These are phyloP conservation scores for Cladosporium colombiae DNA, from an alignment of 2,329 filamentous ascomycete genomes.

Conservation along the genomic window DNA sequence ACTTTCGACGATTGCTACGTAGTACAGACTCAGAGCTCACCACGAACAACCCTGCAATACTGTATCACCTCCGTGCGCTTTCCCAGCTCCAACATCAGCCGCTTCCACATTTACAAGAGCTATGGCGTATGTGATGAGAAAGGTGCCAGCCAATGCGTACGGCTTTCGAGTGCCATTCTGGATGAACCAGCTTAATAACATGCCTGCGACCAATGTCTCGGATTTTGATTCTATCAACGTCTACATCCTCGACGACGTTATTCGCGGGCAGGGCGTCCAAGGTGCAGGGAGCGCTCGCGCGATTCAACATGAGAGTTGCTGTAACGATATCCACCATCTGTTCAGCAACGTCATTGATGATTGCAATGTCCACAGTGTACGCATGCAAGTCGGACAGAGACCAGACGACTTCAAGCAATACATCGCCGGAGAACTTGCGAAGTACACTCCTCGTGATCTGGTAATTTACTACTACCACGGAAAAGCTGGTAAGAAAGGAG, in stretches of 20 bases:
- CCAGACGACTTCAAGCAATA: not conserved
- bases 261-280: not conserved
- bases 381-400: not conserved
- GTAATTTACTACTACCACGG: not conserved
- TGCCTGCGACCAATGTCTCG: not conserved
- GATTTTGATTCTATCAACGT: not conserved
- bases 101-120: too few relatives aligned
- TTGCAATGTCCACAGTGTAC: not conserved
- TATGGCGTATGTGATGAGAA: too few relatives aligned
- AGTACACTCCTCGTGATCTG: not conserved
- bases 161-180: not conserved
- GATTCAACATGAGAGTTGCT: not conserved
- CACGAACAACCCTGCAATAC: too few relatives aligned
- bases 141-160: not conserved
- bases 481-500: not conserved
- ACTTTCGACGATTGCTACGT: too few relatives aligned
- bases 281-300: not conserved
- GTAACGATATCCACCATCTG: not conserved
- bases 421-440: not conserved
- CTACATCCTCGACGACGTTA: not conserved
- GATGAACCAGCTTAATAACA: not conserved
- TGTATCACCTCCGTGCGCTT: too few relatives aligned
- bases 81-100: too few relatives aligned
- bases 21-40: too few relatives aligned
- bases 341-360: not conserved